A percentile compares a stretch with the other conserved stretches of the same genome.
phyloP scores from a whole-genome alignment of 805 yeast genomes.

The Barnettozyma botsteinii region DNA sequence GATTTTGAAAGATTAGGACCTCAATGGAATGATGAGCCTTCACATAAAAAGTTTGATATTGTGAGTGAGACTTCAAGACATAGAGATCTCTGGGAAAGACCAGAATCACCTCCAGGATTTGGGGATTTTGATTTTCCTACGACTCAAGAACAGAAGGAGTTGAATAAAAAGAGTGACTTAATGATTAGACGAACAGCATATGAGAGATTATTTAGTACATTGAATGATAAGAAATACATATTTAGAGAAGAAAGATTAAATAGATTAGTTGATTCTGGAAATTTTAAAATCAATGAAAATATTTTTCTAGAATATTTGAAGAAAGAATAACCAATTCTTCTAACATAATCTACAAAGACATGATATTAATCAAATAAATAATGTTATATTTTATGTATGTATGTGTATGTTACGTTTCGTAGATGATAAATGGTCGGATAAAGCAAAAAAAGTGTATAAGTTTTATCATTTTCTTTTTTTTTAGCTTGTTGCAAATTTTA shows the following conservation, averaged over 20 bases:
- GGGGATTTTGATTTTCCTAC: constrained; percentile 54
- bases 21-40: constrained; percentile 21
- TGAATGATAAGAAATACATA: constrained; percentile 36
- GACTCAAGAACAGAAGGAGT: constrained; percentile 44
- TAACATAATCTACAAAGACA: too few species aligned
- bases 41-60: constrained; percentile 12
- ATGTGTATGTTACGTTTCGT: too few species aligned
- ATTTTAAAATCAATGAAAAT: constrained; percentile 27
- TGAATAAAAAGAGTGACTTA: constrained; percentile 29
- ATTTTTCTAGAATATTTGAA: constrained; percentile 16
- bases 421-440: too few species aligned
- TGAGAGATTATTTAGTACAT: constrained; percentile 39
- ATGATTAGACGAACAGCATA: constrained; percentile 35
- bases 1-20: constrained; percentile 23
- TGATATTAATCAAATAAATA: neutral
- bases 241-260: constrained; percentile 41
- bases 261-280: constrained; percentile 28
- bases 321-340: too few species aligned
- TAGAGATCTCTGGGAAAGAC: constrained; percentile 27
- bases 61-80: constrained; percentile 23
- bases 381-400: neutral
- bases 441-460: too few species aligned
- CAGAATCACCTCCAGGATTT: constrained; percentile 52
- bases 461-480: too few species aligned
- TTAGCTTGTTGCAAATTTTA: neutral